Evolutionary conservation across 2,329 filamentous ascomycete genomes (phyloP).

Genomic region (Penicillium hordei): DNA sequence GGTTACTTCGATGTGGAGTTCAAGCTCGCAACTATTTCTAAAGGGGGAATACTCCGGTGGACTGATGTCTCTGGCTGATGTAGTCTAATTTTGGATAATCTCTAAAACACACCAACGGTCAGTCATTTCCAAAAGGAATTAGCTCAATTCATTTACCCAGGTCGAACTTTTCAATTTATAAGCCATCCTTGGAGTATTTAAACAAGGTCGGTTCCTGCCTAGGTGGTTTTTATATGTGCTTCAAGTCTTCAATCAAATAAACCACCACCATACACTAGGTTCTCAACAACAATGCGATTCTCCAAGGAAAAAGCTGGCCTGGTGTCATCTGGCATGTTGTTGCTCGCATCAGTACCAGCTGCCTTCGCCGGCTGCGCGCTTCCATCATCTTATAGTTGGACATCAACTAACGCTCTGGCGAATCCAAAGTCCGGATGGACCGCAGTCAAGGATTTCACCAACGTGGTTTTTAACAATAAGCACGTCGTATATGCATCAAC

Average conservation of each 20-base stretch:
- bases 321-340: background rate
- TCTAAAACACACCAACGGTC: background rate
- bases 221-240: background rate
- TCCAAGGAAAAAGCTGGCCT: background rate
- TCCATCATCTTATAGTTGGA: constrained; percentile 60
- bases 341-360: background rate
- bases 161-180: background rate
- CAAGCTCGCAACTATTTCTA: background rate
- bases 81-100: background rate
- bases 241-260: background rate
- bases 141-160: background rate
- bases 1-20: background rate
- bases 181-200: background rate
- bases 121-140: background rate
- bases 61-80: background rate
- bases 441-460: constrained; percentile 64
- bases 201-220: background rate
- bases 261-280: background rate
- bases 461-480: constrained; percentile 55
- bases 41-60: background rate
- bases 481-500: constrained; percentile 62
- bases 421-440: constrained; percentile 55
- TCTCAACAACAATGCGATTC: background rate
- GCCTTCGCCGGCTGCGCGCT: constrained; percentile 32
- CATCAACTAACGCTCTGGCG: constrained; percentile 53